A percentile compares a stretch with the other conserved stretches of the same genome.
These are phyloP conservation scores for Fusarium temperatum DNA, from an alignment of 2,329 filamentous ascomycete genomes.

Conservation along the genomic window DNA sequence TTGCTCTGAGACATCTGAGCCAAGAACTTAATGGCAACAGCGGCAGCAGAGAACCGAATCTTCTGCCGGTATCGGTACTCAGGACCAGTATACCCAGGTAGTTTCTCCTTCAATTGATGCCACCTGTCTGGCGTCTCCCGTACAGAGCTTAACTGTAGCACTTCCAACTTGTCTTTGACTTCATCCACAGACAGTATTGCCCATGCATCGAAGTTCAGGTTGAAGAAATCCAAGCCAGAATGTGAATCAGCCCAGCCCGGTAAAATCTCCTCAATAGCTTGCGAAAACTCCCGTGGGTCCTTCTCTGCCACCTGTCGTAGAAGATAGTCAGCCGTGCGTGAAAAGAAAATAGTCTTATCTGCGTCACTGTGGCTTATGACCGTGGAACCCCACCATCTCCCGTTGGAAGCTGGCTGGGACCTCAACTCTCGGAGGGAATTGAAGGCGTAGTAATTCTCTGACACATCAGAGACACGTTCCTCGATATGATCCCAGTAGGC, in stretches of 20 bases:
- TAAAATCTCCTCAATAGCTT: background rate
- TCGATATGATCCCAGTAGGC: background rate
- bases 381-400: background rate
- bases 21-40: slow-evolving; percentile 12
- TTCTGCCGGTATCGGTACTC: background rate
- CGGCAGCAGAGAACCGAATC: slow-evolving; percentile 1
- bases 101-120: no score
- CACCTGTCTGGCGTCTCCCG: background rate
- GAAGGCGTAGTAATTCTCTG: no score
- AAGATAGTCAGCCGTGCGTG: background rate
- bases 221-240: background rate
- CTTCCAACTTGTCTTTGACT: background rate
- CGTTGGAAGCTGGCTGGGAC: background rate
- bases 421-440: background rate
- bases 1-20: background rate
- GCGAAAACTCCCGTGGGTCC: background rate
- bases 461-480: no score
- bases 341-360: background rate
- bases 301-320: background rate
- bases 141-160: background rate
- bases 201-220: background rate
- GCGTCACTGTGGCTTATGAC: background rate
- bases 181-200: background rate
- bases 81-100: background rate
- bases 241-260: background rate